phyloP scores from a whole-genome alignment of 352 stramenopile genomes.

The Aphanomyces stellatus region DNA sequence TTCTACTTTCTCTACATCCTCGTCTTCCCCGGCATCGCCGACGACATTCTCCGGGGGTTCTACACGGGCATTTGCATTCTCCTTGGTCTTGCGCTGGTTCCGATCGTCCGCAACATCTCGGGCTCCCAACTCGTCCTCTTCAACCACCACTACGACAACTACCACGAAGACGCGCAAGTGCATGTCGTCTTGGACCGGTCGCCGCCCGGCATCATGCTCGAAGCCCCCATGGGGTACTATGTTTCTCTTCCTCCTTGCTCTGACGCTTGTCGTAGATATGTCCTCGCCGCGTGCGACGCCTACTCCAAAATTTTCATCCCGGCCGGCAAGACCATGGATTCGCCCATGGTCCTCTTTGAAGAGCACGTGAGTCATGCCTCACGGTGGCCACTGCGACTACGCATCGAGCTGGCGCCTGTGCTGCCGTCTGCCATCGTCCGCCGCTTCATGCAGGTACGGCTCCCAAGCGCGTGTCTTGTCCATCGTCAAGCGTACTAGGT shows the following conservation, averaged over 20 bases:
- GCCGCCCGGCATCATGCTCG: not conserved
- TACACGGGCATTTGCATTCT: constrained; percentile 16
- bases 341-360: constrained; percentile 11
- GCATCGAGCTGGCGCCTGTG: not conserved
- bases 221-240: constrained; percentile 6
- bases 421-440: not conserved
- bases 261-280: not conserved
- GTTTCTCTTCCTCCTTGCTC: not conserved
- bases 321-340: not conserved
- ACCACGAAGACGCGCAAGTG: not conserved
- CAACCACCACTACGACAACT: not conserved
- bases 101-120: constrained; percentile 14
- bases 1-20: constrained; percentile 20
- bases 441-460: constrained; percentile 10
- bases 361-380: not conserved
- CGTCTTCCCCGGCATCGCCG: constrained; percentile 14
- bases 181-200: not conserved
- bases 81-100: constrained; percentile 1
- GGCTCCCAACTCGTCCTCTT: constrained; percentile 18
- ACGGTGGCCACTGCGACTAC: constrained; percentile 8
- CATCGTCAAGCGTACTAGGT: not conserved
- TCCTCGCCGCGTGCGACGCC: constrained; percentile 8
- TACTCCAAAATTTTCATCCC: constrained; percentile 17
- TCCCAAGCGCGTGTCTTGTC: too few species aligned
- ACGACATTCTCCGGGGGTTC: constrained; percentile 17